Conservation (phyloP, 2,329 filamentous ascomycete species). For the Diaporthe sp. region DNA sequence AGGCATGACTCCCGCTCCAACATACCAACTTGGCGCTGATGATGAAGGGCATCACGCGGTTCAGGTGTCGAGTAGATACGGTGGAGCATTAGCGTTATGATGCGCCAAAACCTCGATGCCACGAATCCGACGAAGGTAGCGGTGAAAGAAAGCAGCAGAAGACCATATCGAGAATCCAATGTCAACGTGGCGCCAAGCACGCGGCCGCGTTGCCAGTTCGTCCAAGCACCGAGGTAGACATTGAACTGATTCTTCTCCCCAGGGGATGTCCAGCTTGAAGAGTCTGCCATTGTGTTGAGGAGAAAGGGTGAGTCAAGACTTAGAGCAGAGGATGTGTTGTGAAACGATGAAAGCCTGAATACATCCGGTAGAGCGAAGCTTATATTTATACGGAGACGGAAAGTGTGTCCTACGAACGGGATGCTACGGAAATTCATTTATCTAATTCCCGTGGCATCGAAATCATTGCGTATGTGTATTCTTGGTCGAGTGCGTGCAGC, state of each 20-base stretch:
- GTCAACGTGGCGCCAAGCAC: conserved; percentile 30
- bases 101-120: conserved; percentile 44
- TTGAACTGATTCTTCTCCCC: not conserved
- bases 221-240: conserved; percentile 25
- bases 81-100: conserved; percentile 45
- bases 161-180: not conserved
- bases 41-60: conserved; percentile 46
- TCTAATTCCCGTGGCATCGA: too few relatives aligned
- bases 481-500: too few relatives aligned
- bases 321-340: too few relatives aligned
- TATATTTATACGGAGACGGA: too few relatives aligned
- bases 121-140: conserved; percentile 40
- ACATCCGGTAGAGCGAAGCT: too few relatives aligned
- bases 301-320: too few relatives aligned
- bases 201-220: not conserved
- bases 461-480: too few relatives aligned
- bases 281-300: not conserved
- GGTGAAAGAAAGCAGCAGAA: not conserved
- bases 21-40: conserved; percentile 46
- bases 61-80: conserved; percentile 40
- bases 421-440: too few relatives aligned
- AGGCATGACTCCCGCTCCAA: fast-evolving
- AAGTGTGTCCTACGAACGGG: too few relatives aligned
- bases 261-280: not conserved
- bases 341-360: too few relatives aligned